Evolutionary conservation across 495 filamentous ascomycete genomes (phyloP), one percentile per base, ranked within the genome.

Genomic region (Daldinia decipiens): DNA sequence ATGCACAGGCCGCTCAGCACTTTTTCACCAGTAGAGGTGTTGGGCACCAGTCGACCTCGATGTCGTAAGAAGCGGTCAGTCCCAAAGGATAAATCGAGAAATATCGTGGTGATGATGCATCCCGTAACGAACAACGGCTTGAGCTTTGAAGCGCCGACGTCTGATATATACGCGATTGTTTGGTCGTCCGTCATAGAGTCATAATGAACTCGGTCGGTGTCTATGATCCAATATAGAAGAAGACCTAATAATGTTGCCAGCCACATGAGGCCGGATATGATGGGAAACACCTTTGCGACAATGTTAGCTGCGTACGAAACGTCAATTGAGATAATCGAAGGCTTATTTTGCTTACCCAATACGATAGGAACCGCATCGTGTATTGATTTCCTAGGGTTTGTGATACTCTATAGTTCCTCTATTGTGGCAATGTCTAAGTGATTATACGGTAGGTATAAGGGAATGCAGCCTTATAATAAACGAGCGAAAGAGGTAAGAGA

Each of bases 61-160:
- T 96, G 92, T 17, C 93, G 91, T 40, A 97, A 85, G 86, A 89
- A 93, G 51, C 93, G 87, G 84, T 97, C 95, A 27, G 90, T 79
- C 31, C 89, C 79, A 67, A 99, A 93, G 11, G 91, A 88, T 27
- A 95, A 79, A 82, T 97, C 92, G 63, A 99, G 88, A 67, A 93
- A 91, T 36, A 97, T 82, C 58, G 93, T 92, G 17, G 92, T 94
- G 19, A 97, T 82, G 11, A 85, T 81, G 79, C 89, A 90, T 60
- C 93, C 93, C 11, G 89, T 83, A 64, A 99, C 88, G 83, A 99
- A 99, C 1, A 98, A 83, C 0, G 95, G 95, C 68, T 97, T 93
- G 3, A 97, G 82, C 0, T 82, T 52, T 24, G 73, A 69, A 6
- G 81, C 83, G 66, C 93, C 95, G 29, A 97, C 84, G 79, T 98